Conservation (phyloP, 2,329 filamentous ascomycete species). For the Anthostomella pinea region DNA sequence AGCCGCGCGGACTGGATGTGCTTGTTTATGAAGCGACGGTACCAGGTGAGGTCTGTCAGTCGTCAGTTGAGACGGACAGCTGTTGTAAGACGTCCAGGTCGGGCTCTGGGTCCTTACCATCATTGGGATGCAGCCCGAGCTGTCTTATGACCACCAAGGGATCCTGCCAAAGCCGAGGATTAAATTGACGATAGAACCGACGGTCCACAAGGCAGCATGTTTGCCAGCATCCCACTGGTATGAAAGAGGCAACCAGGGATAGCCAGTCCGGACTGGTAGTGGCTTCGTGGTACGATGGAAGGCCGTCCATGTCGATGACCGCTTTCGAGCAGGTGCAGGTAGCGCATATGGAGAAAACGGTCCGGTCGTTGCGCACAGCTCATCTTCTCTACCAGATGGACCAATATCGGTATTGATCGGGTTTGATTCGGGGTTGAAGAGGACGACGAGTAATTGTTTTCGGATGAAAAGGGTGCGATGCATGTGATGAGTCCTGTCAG, state of each 20-base stretch:
- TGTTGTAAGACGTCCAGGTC: too few species aligned
- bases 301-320: conserved; percentile 34
- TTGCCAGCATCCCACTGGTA: conserved; percentile 40
- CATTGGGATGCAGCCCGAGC: conserved; percentile 41
- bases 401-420: too few species aligned
- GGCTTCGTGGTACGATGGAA: conserved; percentile 56
- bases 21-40: conserved; percentile 43
- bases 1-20: conserved; percentile 35
- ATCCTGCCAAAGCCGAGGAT: conserved; percentile 52
- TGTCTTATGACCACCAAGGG: conserved; percentile 39
- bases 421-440: too few species aligned
- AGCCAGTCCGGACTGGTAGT: conserved; percentile 47
- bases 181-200: conserved; percentile 48
- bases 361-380: too few species aligned
- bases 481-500: too few species aligned
- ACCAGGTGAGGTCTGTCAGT: conserved; percentile 47
- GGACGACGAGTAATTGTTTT: too few species aligned
- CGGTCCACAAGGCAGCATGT: conserved; percentile 47
- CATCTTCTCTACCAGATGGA: too few species aligned
- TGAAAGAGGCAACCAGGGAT: conserved; percentile 43
- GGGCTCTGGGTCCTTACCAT: too few species aligned
- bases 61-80: conserved; percentile 17
- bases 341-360: too few species aligned
- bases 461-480: too few species aligned
- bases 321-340: too few species aligned